A percentile compares a stretch with the other conserved stretches of the same genome.
phyloP scores from a whole-genome alignment of 2,329 filamentous ascomycete species.

The Phialophora verrucosa region DNA sequence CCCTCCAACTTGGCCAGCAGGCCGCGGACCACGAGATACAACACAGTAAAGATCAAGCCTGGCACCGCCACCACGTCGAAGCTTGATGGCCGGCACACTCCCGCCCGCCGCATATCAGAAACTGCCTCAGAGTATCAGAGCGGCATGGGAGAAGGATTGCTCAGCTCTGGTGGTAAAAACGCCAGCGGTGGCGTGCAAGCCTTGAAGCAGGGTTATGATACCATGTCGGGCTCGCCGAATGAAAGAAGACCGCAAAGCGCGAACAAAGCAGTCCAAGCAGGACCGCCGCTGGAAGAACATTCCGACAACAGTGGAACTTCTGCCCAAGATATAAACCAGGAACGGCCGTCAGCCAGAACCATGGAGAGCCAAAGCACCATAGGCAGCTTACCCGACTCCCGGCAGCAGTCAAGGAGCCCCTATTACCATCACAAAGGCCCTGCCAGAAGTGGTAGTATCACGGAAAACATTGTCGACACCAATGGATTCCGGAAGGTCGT shows the following conservation, averaged over 20 bases:
- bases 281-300: slow-evolving; percentile 5
- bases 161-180: slow-evolving; percentile 60
- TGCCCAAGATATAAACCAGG: slow-evolving; percentile 6
- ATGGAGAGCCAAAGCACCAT: slow-evolving; percentile 36
- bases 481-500: slow-evolving; percentile 78
- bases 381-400: slow-evolving; percentile 39
- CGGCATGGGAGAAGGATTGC: slow-evolving; percentile 60
- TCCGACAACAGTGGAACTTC: background rate
- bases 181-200: slow-evolving; percentile 71
- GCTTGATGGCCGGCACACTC: slow-evolving; percentile 48
- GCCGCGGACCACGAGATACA: slow-evolving; percentile 66
- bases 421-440: slow-evolving; percentile 53
- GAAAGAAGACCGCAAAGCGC: slow-evolving; percentile 36
- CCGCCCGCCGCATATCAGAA: slow-evolving; percentile 40
- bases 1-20: slow-evolving; percentile 67
- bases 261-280: slow-evolving; percentile 40
- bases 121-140: slow-evolving; percentile 53
- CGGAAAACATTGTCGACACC: slow-evolving; percentile 76
- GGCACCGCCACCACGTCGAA: slow-evolving; percentile 47
- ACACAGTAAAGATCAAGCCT: slow-evolving; percentile 70
- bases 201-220: slow-evolving; percentile 61
- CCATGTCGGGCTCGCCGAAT: slow-evolving; percentile 40
- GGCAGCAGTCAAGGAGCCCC: slow-evolving; percentile 42
- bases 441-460: slow-evolving; percentile 76
- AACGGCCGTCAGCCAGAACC: slow-evolving; percentile 26